These are phyloP conservation scores for Pythium oligandrum DNA, from an alignment of 352 stramenopile genomes.

Conservation along the genomic window DNA sequence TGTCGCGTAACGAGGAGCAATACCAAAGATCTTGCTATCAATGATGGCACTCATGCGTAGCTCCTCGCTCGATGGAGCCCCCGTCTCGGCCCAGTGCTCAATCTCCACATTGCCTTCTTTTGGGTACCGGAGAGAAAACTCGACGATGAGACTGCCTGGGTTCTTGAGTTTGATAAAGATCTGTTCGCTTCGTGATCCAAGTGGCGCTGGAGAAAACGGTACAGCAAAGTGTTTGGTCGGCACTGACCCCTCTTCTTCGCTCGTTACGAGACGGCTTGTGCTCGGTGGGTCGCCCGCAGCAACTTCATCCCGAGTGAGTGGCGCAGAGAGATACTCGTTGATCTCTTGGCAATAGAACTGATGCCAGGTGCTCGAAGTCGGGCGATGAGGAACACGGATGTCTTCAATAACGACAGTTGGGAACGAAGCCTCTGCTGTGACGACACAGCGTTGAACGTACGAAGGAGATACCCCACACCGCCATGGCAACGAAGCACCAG, in stretches of 20 bases:
- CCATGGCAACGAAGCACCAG: background rate
- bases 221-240: conserved; percentile 50
- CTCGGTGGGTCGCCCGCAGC: background rate
- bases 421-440: conserved; percentile 79
- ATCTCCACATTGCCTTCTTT: conserved; percentile 92
- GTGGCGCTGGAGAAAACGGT: conserved; percentile 72
- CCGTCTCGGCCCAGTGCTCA: conserved; percentile 90
- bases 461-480: background rate
- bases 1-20: conserved; percentile 48
- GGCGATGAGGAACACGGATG: conserved; percentile 51
- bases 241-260: conserved; percentile 8
- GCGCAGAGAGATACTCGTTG: conserved; percentile 60
- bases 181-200: conserved; percentile 42
- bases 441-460: conserved; percentile 30
- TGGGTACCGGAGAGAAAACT: conserved; percentile 83
- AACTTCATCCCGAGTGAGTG: conserved; percentile 36
- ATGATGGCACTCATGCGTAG: conserved; percentile 75
- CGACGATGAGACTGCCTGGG: conserved; percentile 74
- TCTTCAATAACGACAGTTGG: conserved; percentile 84
- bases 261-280: conserved; percentile 3
- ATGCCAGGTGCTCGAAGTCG: conserved; percentile 53
- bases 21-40: conserved; percentile 68
- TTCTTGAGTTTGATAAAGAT: conserved; percentile 86
- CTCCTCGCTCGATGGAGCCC: conserved; percentile 77
- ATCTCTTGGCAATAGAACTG: conserved; percentile 75